These are phyloP conservation scores for Strobilomyces confusus DNA, from an alignment of 768 basidiomycete species.

Conservation along the genomic window DNA sequence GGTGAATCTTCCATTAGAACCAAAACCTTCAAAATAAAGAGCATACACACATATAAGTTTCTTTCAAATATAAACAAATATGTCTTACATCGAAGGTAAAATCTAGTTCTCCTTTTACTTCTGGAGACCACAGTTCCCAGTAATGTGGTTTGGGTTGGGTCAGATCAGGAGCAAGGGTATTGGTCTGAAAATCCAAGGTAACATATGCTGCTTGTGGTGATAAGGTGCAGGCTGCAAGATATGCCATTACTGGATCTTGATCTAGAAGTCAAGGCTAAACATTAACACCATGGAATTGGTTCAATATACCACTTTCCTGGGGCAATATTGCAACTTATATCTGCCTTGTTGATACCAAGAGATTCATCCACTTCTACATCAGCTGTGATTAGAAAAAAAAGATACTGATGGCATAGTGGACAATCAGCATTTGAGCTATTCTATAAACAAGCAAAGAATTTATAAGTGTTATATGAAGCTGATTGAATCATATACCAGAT, in stretches of 20 bases:
- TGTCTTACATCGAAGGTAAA: background rate
- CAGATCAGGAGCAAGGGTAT: background rate
- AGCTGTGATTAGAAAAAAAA: slow-evolving; percentile 3
- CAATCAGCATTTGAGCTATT: background rate
- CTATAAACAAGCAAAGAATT: background rate
- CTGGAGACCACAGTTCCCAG: slow-evolving; percentile 13
- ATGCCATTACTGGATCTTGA: background rate
- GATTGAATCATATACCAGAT: too few species aligned
- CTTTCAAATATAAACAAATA: too few species aligned
- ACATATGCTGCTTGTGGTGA: background rate
- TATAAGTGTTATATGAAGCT: too few species aligned
- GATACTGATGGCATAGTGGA: background rate
- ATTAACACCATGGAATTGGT: too few species aligned
- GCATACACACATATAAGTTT: too few species aligned
- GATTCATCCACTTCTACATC: slow-evolving; percentile 1
- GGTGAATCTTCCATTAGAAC: too few species aligned
- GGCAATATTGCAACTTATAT: background rate
- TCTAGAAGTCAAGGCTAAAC: too few species aligned
- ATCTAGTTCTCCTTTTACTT: background rate
- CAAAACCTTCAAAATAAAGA: too few species aligned
- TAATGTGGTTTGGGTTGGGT: background rate
- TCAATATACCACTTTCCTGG: too few species aligned
- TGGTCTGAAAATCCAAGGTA: slow-evolving; percentile 3
- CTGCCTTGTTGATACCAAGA: background rate
- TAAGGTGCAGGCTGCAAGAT: slow-evolving; percentile 10